phyloP scores from a whole-genome alignment of 2,329 filamentous ascomycete species.

The Fonsecaea pugnacius region DNA sequence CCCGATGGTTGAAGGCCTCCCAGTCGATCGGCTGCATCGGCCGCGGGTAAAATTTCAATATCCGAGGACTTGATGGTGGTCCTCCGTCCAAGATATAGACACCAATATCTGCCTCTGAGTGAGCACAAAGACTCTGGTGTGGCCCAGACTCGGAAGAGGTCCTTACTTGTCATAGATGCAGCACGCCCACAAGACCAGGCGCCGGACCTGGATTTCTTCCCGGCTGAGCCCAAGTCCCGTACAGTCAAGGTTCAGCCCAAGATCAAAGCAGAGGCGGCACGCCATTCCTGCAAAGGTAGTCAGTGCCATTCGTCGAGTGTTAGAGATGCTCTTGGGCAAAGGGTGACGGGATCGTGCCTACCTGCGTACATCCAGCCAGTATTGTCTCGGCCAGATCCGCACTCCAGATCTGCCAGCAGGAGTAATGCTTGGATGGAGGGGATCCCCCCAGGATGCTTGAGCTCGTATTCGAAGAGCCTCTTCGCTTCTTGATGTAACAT shows the following conservation, averaged over 20 bases:
- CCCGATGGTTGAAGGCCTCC: too few species aligned
- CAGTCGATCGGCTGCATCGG: too few species aligned
- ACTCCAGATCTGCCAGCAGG: conserved; percentile 26
- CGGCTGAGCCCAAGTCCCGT: neutral
- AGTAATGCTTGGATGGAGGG: conserved; percentile 20
- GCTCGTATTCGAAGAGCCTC: conserved; percentile 26
- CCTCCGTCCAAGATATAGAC: too few species aligned
- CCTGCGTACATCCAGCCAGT: conserved; percentile 45
- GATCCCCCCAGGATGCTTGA: conserved; percentile 23
- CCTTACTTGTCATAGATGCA: too few species aligned
- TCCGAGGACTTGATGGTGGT: too few species aligned
- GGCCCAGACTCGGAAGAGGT: too few species aligned
- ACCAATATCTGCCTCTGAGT: too few species aligned
- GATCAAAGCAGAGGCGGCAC: neutral
- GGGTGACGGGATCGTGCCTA: neutral
- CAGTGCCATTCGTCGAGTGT: neutral
- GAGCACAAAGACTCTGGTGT: too few species aligned
- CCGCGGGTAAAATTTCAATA: too few species aligned
- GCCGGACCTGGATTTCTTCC: neutral
- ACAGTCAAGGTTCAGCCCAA: neutral
- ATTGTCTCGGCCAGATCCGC: conserved; percentile 23
- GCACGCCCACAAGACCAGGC: neutral
- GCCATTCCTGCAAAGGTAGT: neutral
- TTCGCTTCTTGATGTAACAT: conserved; percentile 25
- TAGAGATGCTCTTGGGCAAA: neutral